Conservation (phyloP, 495 filamentous ascomycete genomes). For the Cetradonia linearis region DNA sequence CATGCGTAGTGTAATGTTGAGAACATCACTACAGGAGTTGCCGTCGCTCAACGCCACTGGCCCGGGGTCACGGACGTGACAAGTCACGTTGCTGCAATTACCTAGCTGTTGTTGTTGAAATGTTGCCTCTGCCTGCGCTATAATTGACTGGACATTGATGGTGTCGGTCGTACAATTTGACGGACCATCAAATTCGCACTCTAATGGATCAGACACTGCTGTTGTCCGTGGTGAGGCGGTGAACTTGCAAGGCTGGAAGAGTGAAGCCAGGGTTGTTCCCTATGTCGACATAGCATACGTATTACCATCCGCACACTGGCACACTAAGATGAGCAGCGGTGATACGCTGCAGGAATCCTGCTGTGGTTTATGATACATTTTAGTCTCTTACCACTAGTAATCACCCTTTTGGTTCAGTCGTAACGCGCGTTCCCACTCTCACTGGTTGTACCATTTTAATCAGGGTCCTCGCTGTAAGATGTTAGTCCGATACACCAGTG, state of each 20-base stretch:
- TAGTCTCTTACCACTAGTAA: no score
- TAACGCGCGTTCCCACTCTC: no score
- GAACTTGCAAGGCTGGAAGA: neutral
- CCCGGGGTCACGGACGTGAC: neutral
- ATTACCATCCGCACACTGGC: neutral
- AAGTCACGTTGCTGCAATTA: neutral
- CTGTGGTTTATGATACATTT: no score
- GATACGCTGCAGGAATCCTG: no score
- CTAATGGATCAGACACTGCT: neutral
- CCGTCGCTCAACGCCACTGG: neutral
- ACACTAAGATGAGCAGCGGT: no score
- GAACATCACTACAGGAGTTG: neutral
- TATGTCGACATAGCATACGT: neutral
- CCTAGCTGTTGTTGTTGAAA: neutral
- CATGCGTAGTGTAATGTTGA: neutral
- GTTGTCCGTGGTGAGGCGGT: neutral
- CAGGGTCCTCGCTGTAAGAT: neutral
- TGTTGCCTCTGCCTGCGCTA: neutral
- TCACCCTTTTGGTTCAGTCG: no score
- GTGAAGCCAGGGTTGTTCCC: neutral
- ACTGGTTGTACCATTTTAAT: neutral
- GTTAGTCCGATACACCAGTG: neutral
- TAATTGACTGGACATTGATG: neutral
- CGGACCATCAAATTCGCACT: neutral
- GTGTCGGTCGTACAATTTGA: neutral